Evolutionary conservation across 345 rosid species (phyloP), one percentile per base, ranked within the genome.

Genomic region (Erucastrum elatum): DNA sequence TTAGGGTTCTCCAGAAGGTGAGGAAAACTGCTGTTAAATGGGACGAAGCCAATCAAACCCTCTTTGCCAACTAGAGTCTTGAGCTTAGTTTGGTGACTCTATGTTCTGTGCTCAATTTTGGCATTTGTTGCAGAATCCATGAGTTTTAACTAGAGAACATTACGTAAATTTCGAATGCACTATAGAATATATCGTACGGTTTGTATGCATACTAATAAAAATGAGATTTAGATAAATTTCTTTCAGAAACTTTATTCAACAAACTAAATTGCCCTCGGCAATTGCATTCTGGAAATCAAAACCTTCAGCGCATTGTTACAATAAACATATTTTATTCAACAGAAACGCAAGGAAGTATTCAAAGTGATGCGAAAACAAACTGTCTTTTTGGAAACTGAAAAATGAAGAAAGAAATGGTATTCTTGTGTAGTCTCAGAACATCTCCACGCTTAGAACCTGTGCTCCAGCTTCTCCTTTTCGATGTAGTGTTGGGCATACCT

Each of bases 1-100:
- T 91, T 64, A 87, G 68, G 80, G 96, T 84, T 74, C 90, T 91
- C 59, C 94, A 88, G 0, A 94, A 94, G 83, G 89, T 86, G 30
- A 87, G 90, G 60, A 94, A 94, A 77, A 81, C 83, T 41, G 96
- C 94, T 8, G 85, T 70, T 35, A 61, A 64, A 31, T 90, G 92
- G 94, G 88, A 77, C 5, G 64, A 76, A 59, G 31, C 8, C 67
- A 69, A 75, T 49, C 68, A 65, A 61, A 81, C 77, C 29, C 78
- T 74, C 78, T 74, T n/a, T 2, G 0, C 75, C 0, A 79, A 4
- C 66, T 79, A 79, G 82, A 74, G 71, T 30, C 70, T 15, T 5
- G 21, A 30, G n/a, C 21, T 6, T 34, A 70, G 46, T 37, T 35
- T 15, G 65, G 6, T 34, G 13, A 21, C 62, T 35, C 7, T 27